These are phyloP conservation scores for Condylostoma magnum DNA, from an alignment of 169 alveolate genomes.

Conservation along the genomic window DNA sequence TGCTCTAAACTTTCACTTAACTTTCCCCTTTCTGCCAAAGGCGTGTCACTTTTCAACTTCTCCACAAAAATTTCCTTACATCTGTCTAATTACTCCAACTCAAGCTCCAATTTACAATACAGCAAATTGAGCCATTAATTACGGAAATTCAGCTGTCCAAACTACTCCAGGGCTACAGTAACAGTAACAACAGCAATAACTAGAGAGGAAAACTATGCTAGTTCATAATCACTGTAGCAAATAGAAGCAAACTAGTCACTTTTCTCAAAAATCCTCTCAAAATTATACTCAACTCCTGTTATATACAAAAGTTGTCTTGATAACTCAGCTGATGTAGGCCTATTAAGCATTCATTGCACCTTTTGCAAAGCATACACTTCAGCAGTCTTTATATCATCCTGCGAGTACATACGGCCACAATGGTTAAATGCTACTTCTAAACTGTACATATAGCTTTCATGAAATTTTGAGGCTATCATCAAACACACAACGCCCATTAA, in stretches of 20 bases:
- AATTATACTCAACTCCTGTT: conserved; percentile 11
- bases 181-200: conserved; percentile 3
- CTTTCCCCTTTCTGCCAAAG: no score
- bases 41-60: not conserved
- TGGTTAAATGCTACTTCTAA: not conserved
- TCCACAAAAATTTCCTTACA: not conserved
- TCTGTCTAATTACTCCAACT: not conserved
- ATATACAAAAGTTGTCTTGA: not conserved
- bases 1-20: no score
- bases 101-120: not conserved
- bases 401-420: not conserved
- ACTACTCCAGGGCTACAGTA: conserved; percentile 19
- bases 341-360: not conserved
- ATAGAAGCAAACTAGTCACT: not conserved
- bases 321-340: conserved; percentile 19
- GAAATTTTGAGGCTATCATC: conserved; percentile 1
- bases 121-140: conserved; percentile 13
- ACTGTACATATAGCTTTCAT: not conserved
- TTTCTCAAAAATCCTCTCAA: not conserved
- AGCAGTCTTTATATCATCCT: not conserved
- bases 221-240: conserved; percentile 9
- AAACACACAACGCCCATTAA: not conserved
- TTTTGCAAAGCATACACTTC: conserved; percentile 24
- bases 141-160: conserved; percentile 1
- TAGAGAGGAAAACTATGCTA: not conserved